Percentiles rank a stretch among this genome's conserved stretches.
Conservation (phyloP, 1,284 basidiomycete species). For the Cryptococcus jaspeensis region DNA sequence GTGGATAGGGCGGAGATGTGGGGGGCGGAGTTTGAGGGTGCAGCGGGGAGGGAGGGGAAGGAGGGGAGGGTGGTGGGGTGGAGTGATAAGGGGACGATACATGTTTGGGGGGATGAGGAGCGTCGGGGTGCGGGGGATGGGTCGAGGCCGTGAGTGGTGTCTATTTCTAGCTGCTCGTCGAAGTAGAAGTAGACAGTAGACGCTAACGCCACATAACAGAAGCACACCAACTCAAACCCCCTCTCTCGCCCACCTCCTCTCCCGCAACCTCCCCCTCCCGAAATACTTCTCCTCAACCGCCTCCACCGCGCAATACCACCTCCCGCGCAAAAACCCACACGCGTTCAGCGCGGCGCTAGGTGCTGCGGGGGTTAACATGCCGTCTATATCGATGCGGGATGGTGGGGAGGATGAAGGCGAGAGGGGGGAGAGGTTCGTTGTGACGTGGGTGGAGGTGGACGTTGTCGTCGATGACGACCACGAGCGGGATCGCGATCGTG, state of each 20-base stretch:
- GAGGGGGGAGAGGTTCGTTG: conserved; percentile 73
- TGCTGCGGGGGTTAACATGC: conserved; percentile 49
- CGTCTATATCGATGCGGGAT: conserved; percentile 25
- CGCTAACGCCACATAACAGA: not conserved
- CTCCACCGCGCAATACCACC: conserved; percentile 89
- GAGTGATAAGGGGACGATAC: conserved; percentile 96
- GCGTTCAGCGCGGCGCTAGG: conserved; percentile 41
- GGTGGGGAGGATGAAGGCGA: conserved; percentile 51
- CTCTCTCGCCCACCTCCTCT: conserved; percentile 70
- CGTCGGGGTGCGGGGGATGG: conserved; percentile 13
- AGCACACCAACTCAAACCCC: conserved; percentile 19
- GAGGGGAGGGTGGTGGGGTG: conserved; percentile 49
- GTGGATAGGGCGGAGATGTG: conserved; percentile 90
- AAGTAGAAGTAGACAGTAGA: not conserved
- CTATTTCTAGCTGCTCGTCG: not conserved
- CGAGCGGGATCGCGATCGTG: not conserved
- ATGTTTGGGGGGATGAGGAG: conserved; percentile 62
- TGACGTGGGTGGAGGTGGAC: conserved; percentile 73
- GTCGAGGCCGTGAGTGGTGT: conserved; percentile 7
- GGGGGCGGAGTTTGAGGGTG: conserved; percentile 60
- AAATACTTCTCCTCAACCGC: conserved; percentile 92
- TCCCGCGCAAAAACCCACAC: conserved; percentile 60
- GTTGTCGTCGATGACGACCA: conserved; percentile 14
- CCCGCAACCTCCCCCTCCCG: conserved; percentile 75
- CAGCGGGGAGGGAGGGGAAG: conserved; percentile 1